These are phyloP conservation scores for Kregervanrija pseudodelftensis DNA, from an alignment of 805 yeast species.

Conservation along the genomic window DNA sequence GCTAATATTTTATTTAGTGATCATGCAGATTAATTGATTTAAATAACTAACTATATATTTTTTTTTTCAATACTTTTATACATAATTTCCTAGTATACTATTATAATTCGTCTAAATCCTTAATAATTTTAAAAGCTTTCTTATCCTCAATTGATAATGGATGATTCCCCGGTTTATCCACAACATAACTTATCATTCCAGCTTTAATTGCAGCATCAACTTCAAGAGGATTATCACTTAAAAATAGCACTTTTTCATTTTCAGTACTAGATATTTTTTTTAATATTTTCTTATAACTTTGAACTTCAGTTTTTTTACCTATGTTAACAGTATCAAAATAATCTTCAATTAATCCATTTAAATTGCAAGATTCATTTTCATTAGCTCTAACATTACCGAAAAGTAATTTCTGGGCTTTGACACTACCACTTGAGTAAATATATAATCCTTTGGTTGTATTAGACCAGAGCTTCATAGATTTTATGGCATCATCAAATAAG, in stretches of 20 bases:
- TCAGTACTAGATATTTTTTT: conserved; percentile 12
- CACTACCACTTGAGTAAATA: conserved; percentile 86
- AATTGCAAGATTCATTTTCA: conserved; percentile 34
- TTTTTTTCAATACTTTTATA: conserved; percentile 1
- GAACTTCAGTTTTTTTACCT: conserved; percentile 56
- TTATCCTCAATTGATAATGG: conserved; percentile 34
- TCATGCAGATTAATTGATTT: conserved; percentile 27
- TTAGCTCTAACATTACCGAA: conserved; percentile 50
- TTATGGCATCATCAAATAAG: conserved; percentile 64
- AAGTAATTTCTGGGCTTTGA: conserved; percentile 76
- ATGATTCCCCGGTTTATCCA: conserved; percentile 71
- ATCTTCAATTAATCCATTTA: conserved; percentile 48
- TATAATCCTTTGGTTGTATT: conserved; percentile 33
- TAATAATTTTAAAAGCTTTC: conserved; percentile 19
- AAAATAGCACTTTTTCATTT: conserved; percentile 42
- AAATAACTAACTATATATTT: neutral
- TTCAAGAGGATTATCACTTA: conserved; percentile 77
- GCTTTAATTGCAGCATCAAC: conserved; percentile 66
- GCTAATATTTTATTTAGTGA: conserved; percentile 82
- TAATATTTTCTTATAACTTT: conserved; percentile 56
- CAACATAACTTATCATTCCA: conserved; percentile 53
- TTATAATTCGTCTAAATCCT: conserved; percentile 19
- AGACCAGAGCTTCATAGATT: conserved; percentile 40
- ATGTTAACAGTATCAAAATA: conserved; percentile 83
- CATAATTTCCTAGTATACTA: neutral